Evolutionary conservation across 2,329 filamentous ascomycete species (phyloP), one percentile per base, ranked within the genome.

Genomic region (Albifimbria verrucaria): DNA sequence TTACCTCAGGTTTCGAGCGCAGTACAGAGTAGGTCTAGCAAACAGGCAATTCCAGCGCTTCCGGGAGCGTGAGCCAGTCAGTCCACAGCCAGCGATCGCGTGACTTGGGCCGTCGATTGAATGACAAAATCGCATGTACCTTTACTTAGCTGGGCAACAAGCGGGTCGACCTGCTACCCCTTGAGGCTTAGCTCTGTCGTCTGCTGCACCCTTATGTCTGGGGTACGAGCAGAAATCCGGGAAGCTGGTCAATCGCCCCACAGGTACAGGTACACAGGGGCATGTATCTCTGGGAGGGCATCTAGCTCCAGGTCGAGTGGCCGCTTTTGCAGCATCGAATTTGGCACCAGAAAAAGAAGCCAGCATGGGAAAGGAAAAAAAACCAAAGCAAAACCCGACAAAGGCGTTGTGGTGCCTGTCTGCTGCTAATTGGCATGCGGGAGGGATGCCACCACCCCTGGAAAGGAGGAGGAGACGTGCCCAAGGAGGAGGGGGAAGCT

Each of bases 191-290:
- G 64, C 57, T 52, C 47, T 39, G 41, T 42, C 44, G 28, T 43
- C 52, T 54, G 52, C 55, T 50, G 59, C 60, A 60, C 55, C 55
- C 54, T 51, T 46, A 50, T 53, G 55, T 53, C 57, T 50, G 45
- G 42, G 51, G 59, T 39, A 55, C 54, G 57, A 56, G 50, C 51
- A 66, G 65, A 68, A 68, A 65, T 62, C 63, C 66, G 66, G 66
- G 68, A 68, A 68, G 65, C 65, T 65, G 65, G 65, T 64, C 57
- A 15, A n/a, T 2, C 18, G 62, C 56, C 48, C 65, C 65, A 67
- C 65, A 26, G 17, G 44, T n/a, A 25, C 9, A 25, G 23, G 12
- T 43, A n/a, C n/a, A n/a, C n/a, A n/a, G n/a, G n/a, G n/a, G n/a
- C n/a, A n/a, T n/a, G n/a, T n/a, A n/a, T n/a, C n/a, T n/a, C n/a